Evolutionary conservation across 495 filamentous ascomycete species (phyloP).

Genomic region (Penicillium turbatum): DNA sequence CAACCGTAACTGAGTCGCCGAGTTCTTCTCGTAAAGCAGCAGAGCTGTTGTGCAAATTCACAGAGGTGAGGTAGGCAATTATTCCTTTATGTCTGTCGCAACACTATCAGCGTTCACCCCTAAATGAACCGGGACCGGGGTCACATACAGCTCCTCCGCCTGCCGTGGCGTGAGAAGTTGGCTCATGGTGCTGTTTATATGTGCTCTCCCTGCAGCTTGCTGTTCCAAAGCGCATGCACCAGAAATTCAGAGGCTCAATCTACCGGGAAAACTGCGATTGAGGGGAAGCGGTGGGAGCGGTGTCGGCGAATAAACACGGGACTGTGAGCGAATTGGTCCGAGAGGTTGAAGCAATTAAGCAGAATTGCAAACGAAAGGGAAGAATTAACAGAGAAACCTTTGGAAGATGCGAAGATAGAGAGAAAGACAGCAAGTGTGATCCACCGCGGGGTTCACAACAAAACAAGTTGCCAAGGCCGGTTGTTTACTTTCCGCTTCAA

Average conservation of each 20-base stretch:
- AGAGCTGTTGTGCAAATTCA: conserved; percentile 62
- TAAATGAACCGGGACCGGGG: not conserved
- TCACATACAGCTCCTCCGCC: conserved; percentile 81
- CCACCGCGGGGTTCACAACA: conserved; percentile 31
- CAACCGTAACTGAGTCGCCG: conserved; percentile 49
- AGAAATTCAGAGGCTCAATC: not conserved
- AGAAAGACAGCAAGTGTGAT: conserved; percentile 11
- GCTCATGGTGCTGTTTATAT: conserved; percentile 53
- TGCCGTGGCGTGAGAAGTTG: conserved; percentile 73
- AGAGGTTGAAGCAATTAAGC: not conserved
- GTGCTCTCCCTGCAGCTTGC: conserved; percentile 16
- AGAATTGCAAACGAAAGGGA: not conserved
- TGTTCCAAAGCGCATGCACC: conserved; percentile 22
- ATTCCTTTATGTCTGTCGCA: conserved; percentile 77
- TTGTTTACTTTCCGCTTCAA: conserved; percentile 31
- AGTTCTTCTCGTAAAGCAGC: conserved; percentile 53
- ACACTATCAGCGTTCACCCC: conserved; percentile 12
- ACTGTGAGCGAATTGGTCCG: not conserved
- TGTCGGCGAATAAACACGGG: conserved; percentile 1
- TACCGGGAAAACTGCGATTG: not conserved
- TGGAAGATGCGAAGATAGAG: not conserved
- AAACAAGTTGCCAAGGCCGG: conserved; percentile 31
- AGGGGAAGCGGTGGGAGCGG: conserved; percentile 1
- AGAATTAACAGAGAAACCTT: not conserved
- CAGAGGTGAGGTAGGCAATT: conserved; percentile 79